Evolutionary conservation across 352 stramenopile genomes (phyloP), one percentile per base, ranked within the genome.

Genomic region (Phytophthora litchii): DNA sequence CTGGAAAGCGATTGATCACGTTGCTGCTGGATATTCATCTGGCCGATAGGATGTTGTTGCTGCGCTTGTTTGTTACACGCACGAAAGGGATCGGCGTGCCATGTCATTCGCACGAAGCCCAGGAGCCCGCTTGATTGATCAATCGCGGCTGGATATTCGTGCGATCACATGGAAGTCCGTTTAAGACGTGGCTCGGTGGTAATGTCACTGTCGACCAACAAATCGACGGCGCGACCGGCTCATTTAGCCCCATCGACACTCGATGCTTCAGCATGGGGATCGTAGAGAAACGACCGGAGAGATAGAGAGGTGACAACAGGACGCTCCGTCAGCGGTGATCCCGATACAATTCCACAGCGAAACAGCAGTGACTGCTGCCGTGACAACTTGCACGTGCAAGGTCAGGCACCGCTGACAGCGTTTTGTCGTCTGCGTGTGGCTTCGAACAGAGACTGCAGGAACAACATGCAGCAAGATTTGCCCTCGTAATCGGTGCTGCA

Each of bases 141-240:
- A n/a, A 27, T 27, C 23, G 23, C 23, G 23, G 5, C 23, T 27
- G 23, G 23, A 27, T 27, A 5, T 27, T n/a, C n/a, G n/a, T n/a
- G n/a, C n/a, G n/a, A n/a, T 27, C 23, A 27, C 23, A 27, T 27
- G 23, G 23, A 27, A 27, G 23, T 27, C 23, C 23, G 23, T 27
- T 5, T n/a, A n/a, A n/a, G n/a, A n/a, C n/a, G n/a, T n/a, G n/a
- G 5, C 23, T 27, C 23, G 23, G 23, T 27, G 23, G 23, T 27
- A 27, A 27, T 34, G 29, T 11, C 29, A 11, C 2, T 51, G 44
- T 40, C 29, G 44, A 51, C 29, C 44, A 51, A 51, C 44, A 41
- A 51, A 29, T 14, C 16, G 44, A 37, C 44, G 17, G 16, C 10
- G 37, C n/a, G 44, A 29, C 27, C 29, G 42, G 14, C 23, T 36